phyloP scores from a whole-genome alignment of 2,329 filamentous ascomycete species.

The Blastomyces silverae region DNA sequence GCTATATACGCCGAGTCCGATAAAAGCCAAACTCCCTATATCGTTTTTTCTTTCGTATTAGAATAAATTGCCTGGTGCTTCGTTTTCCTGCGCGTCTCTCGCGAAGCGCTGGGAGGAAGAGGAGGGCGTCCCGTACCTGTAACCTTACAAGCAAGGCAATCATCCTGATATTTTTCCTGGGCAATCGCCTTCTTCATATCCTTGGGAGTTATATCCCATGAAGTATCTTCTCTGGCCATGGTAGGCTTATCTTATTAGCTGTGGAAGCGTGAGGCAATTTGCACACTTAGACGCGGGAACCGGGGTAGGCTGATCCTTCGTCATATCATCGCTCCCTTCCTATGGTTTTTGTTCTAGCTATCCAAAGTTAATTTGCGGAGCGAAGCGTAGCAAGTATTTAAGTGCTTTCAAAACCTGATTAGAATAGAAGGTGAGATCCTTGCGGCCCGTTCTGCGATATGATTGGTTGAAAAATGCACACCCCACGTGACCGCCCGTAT shows the following conservation, averaged over 20 bases:
- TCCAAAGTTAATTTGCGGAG: neutral
- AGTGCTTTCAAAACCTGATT: no score
- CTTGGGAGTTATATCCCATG: slow-evolving; percentile 50
- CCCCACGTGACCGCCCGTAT: no score
- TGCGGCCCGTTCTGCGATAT: no score
- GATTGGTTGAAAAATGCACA: no score
- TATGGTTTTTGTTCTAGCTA: neutral
- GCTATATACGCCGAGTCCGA: slow-evolving; percentile 69
- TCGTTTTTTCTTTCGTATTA: neutral
- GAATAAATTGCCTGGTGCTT: neutral
- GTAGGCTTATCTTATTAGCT: neutral
- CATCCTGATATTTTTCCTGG: slow-evolving; percentile 42
- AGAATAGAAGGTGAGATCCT: no score
- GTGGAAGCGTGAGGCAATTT: neutral
- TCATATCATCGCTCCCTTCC: slow-evolving; percentile 1
- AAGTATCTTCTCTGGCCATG: slow-evolving; percentile 38
- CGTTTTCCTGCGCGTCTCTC: neutral
- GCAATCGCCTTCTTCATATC: slow-evolving; percentile 53
- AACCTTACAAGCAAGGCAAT: slow-evolving; percentile 65
- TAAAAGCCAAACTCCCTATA: slow-evolving; percentile 57
- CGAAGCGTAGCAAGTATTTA: no score
- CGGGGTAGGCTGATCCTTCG: neutral
- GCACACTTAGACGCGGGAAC: neutral
- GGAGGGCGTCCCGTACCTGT: slow-evolving; percentile 52
- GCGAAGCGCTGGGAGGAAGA: neutral